Evolutionary conservation across 2,329 filamentous ascomycete genomes (phyloP).

Genomic region (Exophiala lecanii-corni): DNA sequence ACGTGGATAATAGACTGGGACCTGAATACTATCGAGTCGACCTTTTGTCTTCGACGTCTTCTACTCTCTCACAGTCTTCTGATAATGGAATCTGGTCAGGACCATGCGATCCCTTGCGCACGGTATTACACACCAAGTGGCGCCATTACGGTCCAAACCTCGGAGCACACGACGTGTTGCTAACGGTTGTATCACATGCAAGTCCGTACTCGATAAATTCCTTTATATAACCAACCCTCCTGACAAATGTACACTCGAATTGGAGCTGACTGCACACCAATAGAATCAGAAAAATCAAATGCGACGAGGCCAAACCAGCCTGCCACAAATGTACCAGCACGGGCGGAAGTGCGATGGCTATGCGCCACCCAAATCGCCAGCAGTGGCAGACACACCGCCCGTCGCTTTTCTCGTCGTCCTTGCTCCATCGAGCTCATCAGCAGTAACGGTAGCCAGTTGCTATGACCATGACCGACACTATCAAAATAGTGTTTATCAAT

Average conservation of each 20-base stretch:
- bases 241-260: neutral
- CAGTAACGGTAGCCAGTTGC: conserved; percentile 1
- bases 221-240: no score
- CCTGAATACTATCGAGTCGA: neutral
- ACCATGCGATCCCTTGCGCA: no score
- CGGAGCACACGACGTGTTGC: conserved; percentile 2
- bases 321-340: conserved; percentile 35
- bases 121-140: no score
- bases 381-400: conserved; percentile 1
- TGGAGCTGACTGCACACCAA: neutral
- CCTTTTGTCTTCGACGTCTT: neutral
- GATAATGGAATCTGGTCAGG: no score
- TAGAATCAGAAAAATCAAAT: conserved; percentile 20
- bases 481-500: no score
- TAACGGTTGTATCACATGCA: conserved; percentile 24
- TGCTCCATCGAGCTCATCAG: conserved; percentile 9
- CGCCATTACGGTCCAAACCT: no score
- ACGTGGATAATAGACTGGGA: neutral
- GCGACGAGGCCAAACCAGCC: conserved; percentile 31
- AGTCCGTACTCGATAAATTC: no score
- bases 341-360: conserved; percentile 39
- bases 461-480: no score
- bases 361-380: conserved; percentile 6
- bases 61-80: no score
- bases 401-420: conserved; percentile 8